These are phyloP conservation scores for Lentinus polychrous DNA, from an alignment of 1,284 basidiomycete genomes.

Conservation along the genomic window DNA sequence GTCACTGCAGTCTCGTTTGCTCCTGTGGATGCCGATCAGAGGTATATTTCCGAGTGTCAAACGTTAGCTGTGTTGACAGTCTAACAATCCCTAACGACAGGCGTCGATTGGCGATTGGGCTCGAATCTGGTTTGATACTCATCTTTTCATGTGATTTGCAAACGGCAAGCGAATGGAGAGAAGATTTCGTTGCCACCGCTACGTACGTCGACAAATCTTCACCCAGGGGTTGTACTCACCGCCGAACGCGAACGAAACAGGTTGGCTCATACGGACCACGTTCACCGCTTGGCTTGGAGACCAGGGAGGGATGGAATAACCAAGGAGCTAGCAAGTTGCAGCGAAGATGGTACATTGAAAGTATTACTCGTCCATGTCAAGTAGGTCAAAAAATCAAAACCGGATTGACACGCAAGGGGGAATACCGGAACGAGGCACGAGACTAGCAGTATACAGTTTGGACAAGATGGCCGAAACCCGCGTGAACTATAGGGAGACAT, in stretches of 20 bases:
- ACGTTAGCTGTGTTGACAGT: no score
- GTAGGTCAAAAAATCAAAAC: conserved; percentile 13
- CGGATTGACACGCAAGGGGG: conserved; percentile 33
- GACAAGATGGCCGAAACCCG: conserved; percentile 37
- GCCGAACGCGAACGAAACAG: conserved; percentile 37
- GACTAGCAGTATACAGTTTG: conserved; percentile 67
- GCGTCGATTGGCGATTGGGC: conserved; percentile 57
- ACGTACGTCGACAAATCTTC: conserved; percentile 14
- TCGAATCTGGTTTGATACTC: conserved; percentile 63
- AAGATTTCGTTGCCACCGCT: conserved; percentile 44
- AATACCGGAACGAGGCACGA: conserved; percentile 29
- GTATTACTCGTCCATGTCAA: conserved; percentile 50
- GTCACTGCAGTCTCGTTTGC: conserved; percentile 70
- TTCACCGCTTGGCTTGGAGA: conserved; percentile 66
- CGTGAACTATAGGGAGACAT: conserved; percentile 63
- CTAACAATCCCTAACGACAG: conserved; percentile 34
- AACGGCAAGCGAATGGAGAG: conserved; percentile 40
- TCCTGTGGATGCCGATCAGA: conserved; percentile 27
- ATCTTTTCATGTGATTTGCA: conserved; percentile 39
- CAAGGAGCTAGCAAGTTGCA: conserved; percentile 46
- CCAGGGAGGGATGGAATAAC: conserved; percentile 23
- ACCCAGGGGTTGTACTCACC: not conserved
- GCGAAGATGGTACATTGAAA: conserved; percentile 78
- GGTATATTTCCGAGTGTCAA: conserved; percentile 31
- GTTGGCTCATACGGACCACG: conserved; percentile 58